A percentile compares a stretch with the other conserved stretches of the same genome.
phyloP scores from a whole-genome alignment of 2,329 filamentous ascomycete genomes.

The Trichoderma sp. region DNA sequence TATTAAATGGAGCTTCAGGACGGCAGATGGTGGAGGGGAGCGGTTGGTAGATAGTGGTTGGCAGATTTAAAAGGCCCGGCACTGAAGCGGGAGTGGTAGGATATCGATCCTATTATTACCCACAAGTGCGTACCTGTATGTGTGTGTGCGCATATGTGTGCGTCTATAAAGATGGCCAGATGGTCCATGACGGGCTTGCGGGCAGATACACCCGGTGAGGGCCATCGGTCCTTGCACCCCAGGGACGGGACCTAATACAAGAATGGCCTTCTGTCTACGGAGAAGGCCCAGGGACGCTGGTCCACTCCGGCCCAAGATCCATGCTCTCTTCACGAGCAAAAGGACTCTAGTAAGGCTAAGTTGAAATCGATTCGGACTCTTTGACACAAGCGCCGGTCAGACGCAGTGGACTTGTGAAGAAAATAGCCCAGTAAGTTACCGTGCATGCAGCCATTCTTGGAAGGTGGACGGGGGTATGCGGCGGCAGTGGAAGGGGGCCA shows the following conservation, averaged over 20 bases:
- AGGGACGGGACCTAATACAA: conserved; percentile 37
- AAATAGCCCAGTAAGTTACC: conserved; percentile 24
- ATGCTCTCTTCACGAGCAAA: conserved; percentile 23
- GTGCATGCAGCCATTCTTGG: conserved; percentile 48
- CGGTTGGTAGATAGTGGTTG: conserved; percentile 35
- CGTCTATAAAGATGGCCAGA: conserved; percentile 8
- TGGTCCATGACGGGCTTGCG: conserved; percentile 12
- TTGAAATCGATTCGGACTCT: conserved; percentile 31
- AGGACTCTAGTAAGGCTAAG: conserved; percentile 25
- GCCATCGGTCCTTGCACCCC: conserved; percentile 32
- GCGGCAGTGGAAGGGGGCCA: conserved; percentile 14
- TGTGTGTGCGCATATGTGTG: background rate
- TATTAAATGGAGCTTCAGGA: conserved; percentile 35
- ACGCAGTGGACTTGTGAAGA: conserved; percentile 25
- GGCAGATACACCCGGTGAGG: conserved; percentile 16
- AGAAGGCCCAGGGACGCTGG: conserved; percentile 17
- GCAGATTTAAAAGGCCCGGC: conserved; percentile 45
- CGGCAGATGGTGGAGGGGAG: conserved; percentile 49
- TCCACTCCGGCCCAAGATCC: conserved; percentile 16
- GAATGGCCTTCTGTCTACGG: conserved; percentile 16
- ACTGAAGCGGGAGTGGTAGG: conserved; percentile 46
- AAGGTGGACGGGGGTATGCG: conserved; percentile 38
- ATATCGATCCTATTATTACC: conserved; percentile 27
- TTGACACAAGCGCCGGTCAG: conserved; percentile 28
- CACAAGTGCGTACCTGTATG: background rate